Evolutionary conservation across 306 rosid species (phyloP), one percentile per base, ranked within the genome.

Genomic region (Gleditsia sinensis): DNA sequence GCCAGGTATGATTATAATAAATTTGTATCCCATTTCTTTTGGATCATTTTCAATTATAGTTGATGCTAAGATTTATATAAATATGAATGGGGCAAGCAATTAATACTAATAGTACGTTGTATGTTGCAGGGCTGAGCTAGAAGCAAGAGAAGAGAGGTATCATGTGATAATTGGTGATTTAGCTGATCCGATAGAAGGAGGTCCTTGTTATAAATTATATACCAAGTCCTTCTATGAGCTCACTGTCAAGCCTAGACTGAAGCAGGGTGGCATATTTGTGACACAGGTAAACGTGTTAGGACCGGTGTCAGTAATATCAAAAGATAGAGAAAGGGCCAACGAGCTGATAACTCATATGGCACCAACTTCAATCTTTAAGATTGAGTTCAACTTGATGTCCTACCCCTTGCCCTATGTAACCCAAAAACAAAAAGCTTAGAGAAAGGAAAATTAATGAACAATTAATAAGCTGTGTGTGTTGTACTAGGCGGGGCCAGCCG

Each of bases 131-230:
- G 96, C 82, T 82, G 96, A 89, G 84, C 82, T 91, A 69, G 96
- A 86, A 83, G 70, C 75, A 50, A 80, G 85, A 79, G 78, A 85
- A 53, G 91, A 86, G 55, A 56, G 57, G 36, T 94, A 89, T 77
- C 96, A 94, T 77, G 94, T 94, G 74, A 91, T 94, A 45, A 61
- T 94, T 48, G 98, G 98, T 1, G 98, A 94, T 73, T 87, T 94
- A 73, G 98, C 98, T 9, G 98, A 94, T 75, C 98, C 98, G 61
- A 88, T 94, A 55, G 97, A 94, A 72, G 98, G 98, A 53, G 98
- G 98, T 0, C 98, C 98, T 28, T 94, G 98, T 25, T 94, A 94
- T 75, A 94, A 91, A 85, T 97, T 94, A 42, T 94, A 94, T 79
- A 94, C 98, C 37, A 89, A 91, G 81, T 90, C 97, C 68, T 94